These are phyloP conservation scores for Sanghuangporus baumii DNA, from an alignment of 1,284 basidiomycete genomes.

Conservation along the genomic window DNA sequence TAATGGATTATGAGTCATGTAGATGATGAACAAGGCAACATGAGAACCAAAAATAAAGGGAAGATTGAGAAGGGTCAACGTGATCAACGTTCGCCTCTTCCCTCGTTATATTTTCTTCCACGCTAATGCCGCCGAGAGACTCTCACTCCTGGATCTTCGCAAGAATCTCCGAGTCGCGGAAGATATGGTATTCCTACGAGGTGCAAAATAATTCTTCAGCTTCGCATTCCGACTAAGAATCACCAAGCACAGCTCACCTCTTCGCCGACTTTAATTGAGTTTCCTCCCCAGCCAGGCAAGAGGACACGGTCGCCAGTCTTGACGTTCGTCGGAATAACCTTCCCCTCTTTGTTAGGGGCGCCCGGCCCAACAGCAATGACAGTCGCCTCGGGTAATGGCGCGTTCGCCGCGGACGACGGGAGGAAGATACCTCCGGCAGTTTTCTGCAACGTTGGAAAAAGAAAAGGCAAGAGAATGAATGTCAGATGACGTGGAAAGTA, in stretches of 20 bases:
- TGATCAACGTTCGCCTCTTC: not conserved
- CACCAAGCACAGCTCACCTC: constrained; percentile 59
- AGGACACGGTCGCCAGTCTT: constrained; percentile 90
- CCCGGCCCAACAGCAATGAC: constrained; percentile 96
- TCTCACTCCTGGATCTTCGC: constrained; percentile 92
- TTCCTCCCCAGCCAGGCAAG: constrained; percentile 94
- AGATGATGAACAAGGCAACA: not conserved
- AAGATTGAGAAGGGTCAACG: not conserved
- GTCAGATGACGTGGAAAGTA: not conserved
- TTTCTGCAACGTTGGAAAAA: constrained; percentile 53
- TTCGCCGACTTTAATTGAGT: constrained; percentile 93
- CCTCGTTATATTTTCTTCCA: not conserved
- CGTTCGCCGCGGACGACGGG: constrained; percentile 78
- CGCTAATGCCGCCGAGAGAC: not conserved
- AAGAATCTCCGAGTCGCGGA: constrained; percentile 94
- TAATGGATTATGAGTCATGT: not conserved
- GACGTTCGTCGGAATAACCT: constrained; percentile 73
- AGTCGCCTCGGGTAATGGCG: constrained; percentile 90
- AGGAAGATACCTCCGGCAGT: constrained; percentile 93
- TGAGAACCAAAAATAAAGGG: not conserved
- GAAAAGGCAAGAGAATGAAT: not conserved
- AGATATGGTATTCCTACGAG: constrained; percentile 86
- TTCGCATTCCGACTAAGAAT: not conserved
- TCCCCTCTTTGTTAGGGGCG: constrained; percentile 82
- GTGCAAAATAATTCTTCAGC: not conserved